These are phyloP conservation scores for Debaryomycetaceae sp. DNA, from an alignment of 1,139 yeast species.

Conservation along the genomic window DNA sequence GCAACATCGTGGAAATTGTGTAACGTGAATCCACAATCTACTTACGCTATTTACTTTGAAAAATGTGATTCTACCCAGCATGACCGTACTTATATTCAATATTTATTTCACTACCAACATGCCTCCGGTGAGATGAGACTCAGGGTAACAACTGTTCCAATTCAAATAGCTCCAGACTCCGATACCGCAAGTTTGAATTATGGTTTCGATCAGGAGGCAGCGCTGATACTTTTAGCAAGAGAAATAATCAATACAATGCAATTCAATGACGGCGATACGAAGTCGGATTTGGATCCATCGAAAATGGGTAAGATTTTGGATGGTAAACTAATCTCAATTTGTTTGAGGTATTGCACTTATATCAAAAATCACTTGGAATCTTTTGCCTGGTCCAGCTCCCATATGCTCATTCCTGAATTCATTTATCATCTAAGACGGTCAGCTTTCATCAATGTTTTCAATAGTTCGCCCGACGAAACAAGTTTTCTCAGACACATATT, in stretches of 20 bases:
- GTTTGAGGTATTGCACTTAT: slow-evolving; percentile 86
- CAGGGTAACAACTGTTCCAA: slow-evolving; percentile 51
- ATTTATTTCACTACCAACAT: slow-evolving; percentile 71
- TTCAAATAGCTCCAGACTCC: slow-evolving; percentile 40
- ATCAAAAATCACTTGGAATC: slow-evolving; percentile 71
- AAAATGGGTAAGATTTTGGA: slow-evolving; percentile 87
- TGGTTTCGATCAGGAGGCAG: slow-evolving; percentile 69
- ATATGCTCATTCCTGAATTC: slow-evolving; percentile 75
- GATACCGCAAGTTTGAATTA: slow-evolving; percentile 34
- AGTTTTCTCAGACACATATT: slow-evolving; percentile 64
- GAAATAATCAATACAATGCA: slow-evolving; percentile 48
- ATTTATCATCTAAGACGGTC: slow-evolving; percentile 70
- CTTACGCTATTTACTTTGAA: slow-evolving; percentile 58
- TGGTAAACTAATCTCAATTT: slow-evolving; percentile 75
- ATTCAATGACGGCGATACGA: slow-evolving; percentile 20
- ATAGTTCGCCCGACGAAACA: slow-evolving; percentile 79
- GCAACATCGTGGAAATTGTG: slow-evolving; percentile 64
- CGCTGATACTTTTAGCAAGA: slow-evolving; percentile 59
- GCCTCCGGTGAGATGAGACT: slow-evolving; percentile 43
- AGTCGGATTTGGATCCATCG: slow-evolving; percentile 54
- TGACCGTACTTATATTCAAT: slow-evolving; percentile 53
- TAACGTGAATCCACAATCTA: slow-evolving; percentile 51
- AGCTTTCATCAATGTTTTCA: slow-evolving; percentile 66
- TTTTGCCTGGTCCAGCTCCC: slow-evolving; percentile 74
- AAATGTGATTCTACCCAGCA: slow-evolving; percentile 34